Conservation (phyloP, 163 green algal genomes). For the Scenedesmus sp. region DNA sequence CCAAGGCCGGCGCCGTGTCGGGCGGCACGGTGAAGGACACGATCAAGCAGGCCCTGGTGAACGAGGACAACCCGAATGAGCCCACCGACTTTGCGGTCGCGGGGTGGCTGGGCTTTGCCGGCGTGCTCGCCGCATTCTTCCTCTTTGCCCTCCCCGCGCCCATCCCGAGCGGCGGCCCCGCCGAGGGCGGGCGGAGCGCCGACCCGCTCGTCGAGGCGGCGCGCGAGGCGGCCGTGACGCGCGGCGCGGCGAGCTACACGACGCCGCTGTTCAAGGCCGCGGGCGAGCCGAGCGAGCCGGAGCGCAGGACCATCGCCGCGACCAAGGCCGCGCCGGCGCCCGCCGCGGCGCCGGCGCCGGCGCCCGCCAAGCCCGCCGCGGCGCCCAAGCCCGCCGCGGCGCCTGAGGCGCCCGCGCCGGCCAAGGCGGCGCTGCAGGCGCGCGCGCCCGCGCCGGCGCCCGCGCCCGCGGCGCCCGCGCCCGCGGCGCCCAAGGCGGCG, state of each 20-base stretch:
- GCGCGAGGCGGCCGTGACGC: slow-evolving; percentile 1
- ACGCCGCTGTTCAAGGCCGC: slow-evolving; percentile 26
- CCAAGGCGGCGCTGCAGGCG: neutral
- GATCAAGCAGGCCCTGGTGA: slow-evolving; percentile 39
- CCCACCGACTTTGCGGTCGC: slow-evolving; percentile 32
- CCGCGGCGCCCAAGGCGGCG: no score
- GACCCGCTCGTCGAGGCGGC: slow-evolving; percentile 34
- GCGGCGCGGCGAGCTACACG: neutral
- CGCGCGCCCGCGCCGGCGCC: neutral
- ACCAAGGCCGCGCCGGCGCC: slow-evolving; percentile 11
- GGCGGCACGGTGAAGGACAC: slow-evolving; percentile 6
- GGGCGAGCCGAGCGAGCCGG: neutral
- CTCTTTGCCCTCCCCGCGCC: slow-evolving; percentile 26
- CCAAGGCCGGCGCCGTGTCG: neutral
- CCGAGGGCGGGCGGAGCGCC: neutral
- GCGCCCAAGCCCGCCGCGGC: slow-evolving; percentile 11
- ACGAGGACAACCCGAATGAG: slow-evolving; percentile 43
- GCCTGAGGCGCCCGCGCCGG: neutral
- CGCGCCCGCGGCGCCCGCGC: no score
- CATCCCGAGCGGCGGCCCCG: neutral
- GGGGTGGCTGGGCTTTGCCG: slow-evolving; percentile 25
- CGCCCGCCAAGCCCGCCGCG: neutral
- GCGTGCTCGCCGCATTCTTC: slow-evolving; percentile 17
- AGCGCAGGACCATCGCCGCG: neutral
- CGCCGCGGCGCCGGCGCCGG: neutral